Evolutionary conservation across 140 eudicot species (phyloP).

Genomic region (Anethum foeniculum): DNA sequence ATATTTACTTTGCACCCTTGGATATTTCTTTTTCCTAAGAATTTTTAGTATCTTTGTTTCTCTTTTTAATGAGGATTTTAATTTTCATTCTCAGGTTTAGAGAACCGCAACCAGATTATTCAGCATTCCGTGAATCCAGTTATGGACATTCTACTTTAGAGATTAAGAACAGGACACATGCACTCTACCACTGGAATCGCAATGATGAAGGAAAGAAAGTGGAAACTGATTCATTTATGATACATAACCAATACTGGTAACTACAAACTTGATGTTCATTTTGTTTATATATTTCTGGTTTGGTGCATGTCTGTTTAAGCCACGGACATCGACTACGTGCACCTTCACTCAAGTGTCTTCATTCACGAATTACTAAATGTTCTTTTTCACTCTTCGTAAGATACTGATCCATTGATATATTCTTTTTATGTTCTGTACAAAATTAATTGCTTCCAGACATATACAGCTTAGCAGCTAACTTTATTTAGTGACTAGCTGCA

Average conservation of each 20-base stretch:
- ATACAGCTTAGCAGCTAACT: background rate
- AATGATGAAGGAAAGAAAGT: slow-evolving; percentile 84
- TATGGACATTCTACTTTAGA: slow-evolving; percentile 87
- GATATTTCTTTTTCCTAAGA: no score
- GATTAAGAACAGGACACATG: slow-evolving; percentile 89
- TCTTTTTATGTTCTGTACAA: background rate
- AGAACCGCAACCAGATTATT: slow-evolving; percentile 91
- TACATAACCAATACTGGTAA: slow-evolving; percentile 83
- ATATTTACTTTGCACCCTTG: background rate
- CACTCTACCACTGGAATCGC: slow-evolving; percentile 84
- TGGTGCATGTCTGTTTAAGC: background rate
- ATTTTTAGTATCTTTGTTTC: background rate
- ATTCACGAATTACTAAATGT: background rate
- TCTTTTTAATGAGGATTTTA: background rate
- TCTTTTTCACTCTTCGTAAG: background rate
- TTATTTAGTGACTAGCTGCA: background rate
- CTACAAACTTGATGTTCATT: slow-evolving; percentile 17
- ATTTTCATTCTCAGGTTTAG: slow-evolving; percentile 45
- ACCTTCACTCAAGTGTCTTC: background rate
- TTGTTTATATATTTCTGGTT: background rate
- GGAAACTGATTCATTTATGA: slow-evolving; percentile 52
- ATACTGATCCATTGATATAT: background rate
- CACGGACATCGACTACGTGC: background rate
- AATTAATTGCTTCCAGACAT: background rate
- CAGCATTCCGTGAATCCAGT: slow-evolving; percentile 95